Evolutionary conservation across 1,139 yeast genomes (phyloP), one percentile per base, ranked within the genome.

Genomic region (Citeromyces hawaiiensis): DNA sequence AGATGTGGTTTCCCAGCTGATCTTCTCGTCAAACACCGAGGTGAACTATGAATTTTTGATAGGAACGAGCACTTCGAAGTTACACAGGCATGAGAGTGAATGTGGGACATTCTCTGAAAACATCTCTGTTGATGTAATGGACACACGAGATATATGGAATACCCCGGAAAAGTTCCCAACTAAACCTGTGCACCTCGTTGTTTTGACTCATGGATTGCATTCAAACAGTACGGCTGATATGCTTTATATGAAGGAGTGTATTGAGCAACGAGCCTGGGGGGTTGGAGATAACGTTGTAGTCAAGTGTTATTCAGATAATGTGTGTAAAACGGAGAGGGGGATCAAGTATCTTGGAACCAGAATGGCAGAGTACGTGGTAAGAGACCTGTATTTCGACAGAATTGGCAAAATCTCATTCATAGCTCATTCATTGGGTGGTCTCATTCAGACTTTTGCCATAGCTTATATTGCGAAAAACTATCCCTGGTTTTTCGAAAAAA

Each of bases 361-460:
- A 38, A 68, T 88, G 23, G 97, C 93, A 0, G 87, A 83, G 47
- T 82, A 71, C 54, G 64, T 91, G 35, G 66, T 81, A 5, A 70
- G 76, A 18, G 73, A 81, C 41, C 66, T 83, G 1, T 61, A 65
- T 18, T 61, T 64, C 4, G 30, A 45, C 4, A 61, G 63, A 36
- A 71, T 82, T 2, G 54, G 57, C 1, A 77, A 73, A 49, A 77
- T 91, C 2, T 87, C 97, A 1, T 88, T 91, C 50, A 66, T 93
- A 30, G 95, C 91, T 1, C 98, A 91, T 57, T 88, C 97, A 0
- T 62, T 91, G 27, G 98, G 98, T 27, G 98, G 98, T 0, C 64
- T 85, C 36, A 80, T 83, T 3, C 97, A 91, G 57, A 76, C 93
- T 0, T 91, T 86, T 64, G 93, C 97, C 1, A 72, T 91, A 36